Evolutionary conservation across 768 basidiomycete genomes (phyloP), one percentile per base, ranked within the genome.

Genomic region (Xerocomus spinulosus): DNA sequence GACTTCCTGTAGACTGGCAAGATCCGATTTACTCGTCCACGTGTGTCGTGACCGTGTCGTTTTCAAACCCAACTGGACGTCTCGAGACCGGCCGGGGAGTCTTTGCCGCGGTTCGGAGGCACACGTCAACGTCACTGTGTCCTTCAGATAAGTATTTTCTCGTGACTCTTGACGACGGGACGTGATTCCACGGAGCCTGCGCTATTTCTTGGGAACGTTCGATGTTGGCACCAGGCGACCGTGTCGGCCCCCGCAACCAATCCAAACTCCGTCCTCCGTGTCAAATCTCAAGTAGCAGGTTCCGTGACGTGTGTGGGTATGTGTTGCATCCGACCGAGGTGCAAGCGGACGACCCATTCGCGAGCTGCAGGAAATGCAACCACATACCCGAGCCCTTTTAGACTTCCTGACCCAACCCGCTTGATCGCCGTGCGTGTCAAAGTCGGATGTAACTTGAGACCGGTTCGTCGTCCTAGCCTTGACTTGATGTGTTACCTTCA

Each of bases 21-120:
- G 53, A 55, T 51, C 57, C 50, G 57, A 32, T 42, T 42, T 30
- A 4, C 39, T 40, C 39, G 36, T 44, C 39, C 39, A 54, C 51
- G 37, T 48, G 44, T 42, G 13, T 7, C 28, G 18, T 20, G 28
- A 28, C 10, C 26, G 26, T 28, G 26, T 28, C 13, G n/a, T n/a
- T 38, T 24, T 24, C 21, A 38, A 23, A 10, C 13, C 30, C 30
- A 32, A 14, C 30, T 28, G 6, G 9, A 32, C 7, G 9, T 32
- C 7, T 32, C 26, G 10, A 28, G 6, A 6, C 26, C 14, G 30
- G 30, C 30, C 30, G 14, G 7, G 4, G n/a, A 28, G 10, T 10
- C 10, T 28, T 28, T 10, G 10, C 26, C 26, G 26, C 26, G 26
- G 26, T 10, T 28, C 26, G 26, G 26, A 28, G 26, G 6, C 26